Evolutionary conservation across 495 filamentous ascomycete genomes (phyloP), one percentile per base, ranked within the genome.

Genomic region (Penicillium salamii): DNA sequence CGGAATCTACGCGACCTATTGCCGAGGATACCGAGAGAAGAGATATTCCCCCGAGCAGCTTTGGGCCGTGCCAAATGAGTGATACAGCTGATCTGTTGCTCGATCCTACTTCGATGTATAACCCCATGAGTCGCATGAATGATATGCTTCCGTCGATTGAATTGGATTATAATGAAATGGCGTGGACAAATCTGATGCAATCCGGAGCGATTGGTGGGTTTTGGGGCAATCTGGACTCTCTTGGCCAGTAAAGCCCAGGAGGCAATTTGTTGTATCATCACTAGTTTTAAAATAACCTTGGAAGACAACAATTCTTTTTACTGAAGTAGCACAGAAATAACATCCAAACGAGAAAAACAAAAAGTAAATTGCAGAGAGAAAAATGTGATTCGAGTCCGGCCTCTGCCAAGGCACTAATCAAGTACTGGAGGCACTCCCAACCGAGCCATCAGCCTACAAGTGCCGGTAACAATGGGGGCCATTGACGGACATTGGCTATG

Each of bases 121-220:
- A 17, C 6, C 15, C 17, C 4, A 28, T 21, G 28, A 17, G n/a
- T 13, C 2, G 29, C 1, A 45, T 18, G 12, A 32, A 9, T 5
- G n/a, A 45, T 20, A 19, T 21, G 15, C 12, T 18, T 20, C 17
- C 14, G 1, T 28, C 42, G 9, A n/a, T 15, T 20, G 15, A 13
- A 19, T 9, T 31, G 3, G 42, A 45, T 19, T 45, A 45, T 12
- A 20, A 45, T 7, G 17, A 33, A 28, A 34, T 19, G 6, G 18
- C 14, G 14, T 45, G 42, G 42, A 34, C 42, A 32, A 20, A 45
- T 20, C 8, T 45, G 15, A 45, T 45, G 42, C 42, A 45, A 20
- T 31, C 42, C 23, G 42, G 42, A 20, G 42, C 29, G 7, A 18
- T 45, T 20, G 29, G 42, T 19, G 42, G 18, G 5, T 23, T 45